These are phyloP conservation scores for Colletotrichum liaoningense DNA, from an alignment of 2,329 filamentous ascomycete genomes.

Conservation along the genomic window DNA sequence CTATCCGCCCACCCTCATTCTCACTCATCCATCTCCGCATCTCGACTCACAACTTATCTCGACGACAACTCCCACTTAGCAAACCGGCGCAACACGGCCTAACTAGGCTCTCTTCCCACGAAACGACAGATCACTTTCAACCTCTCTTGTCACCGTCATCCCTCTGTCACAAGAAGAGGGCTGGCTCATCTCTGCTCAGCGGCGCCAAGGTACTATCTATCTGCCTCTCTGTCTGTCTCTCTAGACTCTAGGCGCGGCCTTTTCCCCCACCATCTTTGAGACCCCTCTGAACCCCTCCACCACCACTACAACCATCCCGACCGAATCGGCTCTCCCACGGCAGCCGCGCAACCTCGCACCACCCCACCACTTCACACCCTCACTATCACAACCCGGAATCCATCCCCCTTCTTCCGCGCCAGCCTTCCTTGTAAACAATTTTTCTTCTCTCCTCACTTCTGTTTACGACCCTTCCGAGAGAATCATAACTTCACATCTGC, in stretches of 20 bases:
- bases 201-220: constrained; percentile 10
- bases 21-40: background rate
- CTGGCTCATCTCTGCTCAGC: constrained; percentile 18
- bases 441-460: background rate
- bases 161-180: constrained; percentile 1
- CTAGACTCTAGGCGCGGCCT: constrained; percentile 22
- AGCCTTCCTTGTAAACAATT: constrained; percentile 13
- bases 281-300: constrained; percentile 31
- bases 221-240: background rate
- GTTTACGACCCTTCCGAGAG: background rate
- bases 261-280: constrained; percentile 31
- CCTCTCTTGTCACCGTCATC: background rate
- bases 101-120: background rate
- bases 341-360: constrained; percentile 37
- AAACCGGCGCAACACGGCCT: constrained; percentile 5
- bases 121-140: background rate
- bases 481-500: constrained; percentile 9
- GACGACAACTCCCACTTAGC: background rate
- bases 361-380: constrained; percentile 20
- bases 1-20: background rate
- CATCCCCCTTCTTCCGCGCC: constrained; percentile 29
- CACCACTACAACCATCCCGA: constrained; percentile 28
- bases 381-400: constrained; percentile 23
- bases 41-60: constrained; percentile 13
- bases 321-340: constrained; percentile 37